Conservation (phyloP, 345 rosid species). For the Eucalyptus regnans region DNA sequence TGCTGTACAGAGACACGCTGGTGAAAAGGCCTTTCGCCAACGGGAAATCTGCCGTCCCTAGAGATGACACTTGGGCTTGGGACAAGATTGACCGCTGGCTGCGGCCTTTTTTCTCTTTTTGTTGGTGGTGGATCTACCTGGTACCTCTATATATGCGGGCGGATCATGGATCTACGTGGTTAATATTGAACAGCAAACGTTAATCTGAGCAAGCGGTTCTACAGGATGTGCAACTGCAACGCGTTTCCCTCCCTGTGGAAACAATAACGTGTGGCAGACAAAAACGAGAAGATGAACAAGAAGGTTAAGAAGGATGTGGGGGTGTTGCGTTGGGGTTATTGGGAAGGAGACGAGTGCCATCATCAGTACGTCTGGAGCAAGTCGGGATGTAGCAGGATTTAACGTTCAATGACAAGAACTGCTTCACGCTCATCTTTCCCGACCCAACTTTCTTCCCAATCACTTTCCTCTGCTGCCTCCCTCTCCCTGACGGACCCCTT, state of each 20-base stretch:
- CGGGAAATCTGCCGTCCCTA: not conserved
- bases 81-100: not conserved
- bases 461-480: not conserved
- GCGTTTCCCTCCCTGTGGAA: not conserved
- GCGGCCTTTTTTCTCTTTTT: not conserved
- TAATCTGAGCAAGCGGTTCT: not conserved
- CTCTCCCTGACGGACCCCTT: not conserved
- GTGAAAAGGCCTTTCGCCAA: not conserved
- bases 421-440: constrained; percentile 2
- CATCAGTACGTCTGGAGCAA: not conserved
- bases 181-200: not conserved
- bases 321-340: not conserved
- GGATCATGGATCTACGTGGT: not conserved
- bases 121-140: not conserved
- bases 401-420: not conserved
- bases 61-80: not conserved
- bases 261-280: not conserved
- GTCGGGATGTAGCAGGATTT: constrained; percentile 13
- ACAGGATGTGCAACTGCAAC: not conserved
- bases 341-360: not conserved
- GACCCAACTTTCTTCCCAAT: not conserved
- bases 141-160: not conserved
- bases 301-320: not conserved
- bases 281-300: not conserved
- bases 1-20: not conserved